Evolutionary conservation across 2,329 filamentous ascomycete species (phyloP), one percentile per base, ranked within the genome.

Genomic region (Cercospora beticola): DNA sequence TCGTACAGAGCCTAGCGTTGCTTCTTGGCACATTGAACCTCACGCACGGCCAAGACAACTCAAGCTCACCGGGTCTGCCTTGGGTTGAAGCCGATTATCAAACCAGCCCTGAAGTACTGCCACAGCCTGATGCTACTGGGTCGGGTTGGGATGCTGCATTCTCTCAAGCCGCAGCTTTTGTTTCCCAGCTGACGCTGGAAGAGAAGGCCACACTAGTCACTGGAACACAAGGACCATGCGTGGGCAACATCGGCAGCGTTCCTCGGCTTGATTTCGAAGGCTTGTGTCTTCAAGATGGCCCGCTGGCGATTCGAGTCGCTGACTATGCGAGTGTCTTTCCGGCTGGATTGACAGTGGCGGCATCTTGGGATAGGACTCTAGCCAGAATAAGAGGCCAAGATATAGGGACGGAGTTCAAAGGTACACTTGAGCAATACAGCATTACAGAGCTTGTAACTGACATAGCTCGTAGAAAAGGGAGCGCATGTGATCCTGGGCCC

Each of bases 311-410:
- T 64, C 85, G 93, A 21, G 93, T 92, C 71, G 87, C 91, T 4
- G 92, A 97, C 73, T 93, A 96, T 76, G 87, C 89, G 40, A 94
- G 92, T 0, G 92, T 93, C 0, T 96, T 95, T 74, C 94, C 94
- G 0, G 93, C 93, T 4, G 94, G 93, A 7, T 86, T 97, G 69
- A 97, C 93, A 0, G 91, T 94, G 0, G 94, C 92, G 0, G 92
- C 94, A 0, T 97, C 93, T 0, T 97, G 92, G 90, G 95, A 93
- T 78, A 91, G 89, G 73, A 86, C 91, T 31, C 82, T 97, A 60
- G 96, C 97, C 16, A 40, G 36, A 40, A 40, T 40, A 40, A 5
- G 92, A 54, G 94, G 93, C 4, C 88, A 87, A 72, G 92, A 90
- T 0, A 89, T 95, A 74, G 94, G 88, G 0, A 79, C 85, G 31